phyloP scores from a whole-genome alignment of 2,329 filamentous ascomycete species.

The Leptographium flavum region DNA sequence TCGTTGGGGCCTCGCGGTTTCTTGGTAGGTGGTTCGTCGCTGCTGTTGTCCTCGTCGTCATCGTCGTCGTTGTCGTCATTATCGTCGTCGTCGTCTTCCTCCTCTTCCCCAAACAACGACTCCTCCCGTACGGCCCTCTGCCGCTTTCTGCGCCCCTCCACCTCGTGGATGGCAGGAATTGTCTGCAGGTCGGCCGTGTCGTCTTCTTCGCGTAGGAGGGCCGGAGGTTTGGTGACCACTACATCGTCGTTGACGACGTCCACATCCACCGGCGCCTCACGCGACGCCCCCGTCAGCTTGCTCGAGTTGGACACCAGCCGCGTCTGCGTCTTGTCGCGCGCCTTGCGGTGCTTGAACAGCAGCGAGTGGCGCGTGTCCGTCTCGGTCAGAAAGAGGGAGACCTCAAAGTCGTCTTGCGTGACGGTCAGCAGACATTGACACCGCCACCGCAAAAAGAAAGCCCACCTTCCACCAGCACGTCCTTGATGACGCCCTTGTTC shows the following conservation, averaged over 20 bases:
- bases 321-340: conserved; percentile 41
- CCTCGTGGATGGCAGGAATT: conserved; percentile 8
- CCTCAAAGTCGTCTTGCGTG: conserved; percentile 86
- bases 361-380: conserved; percentile 73
- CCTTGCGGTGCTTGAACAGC: conserved; percentile 71
- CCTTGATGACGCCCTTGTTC: conserved; percentile 67
- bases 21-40: conserved; percentile 19
- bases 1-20: conserved; percentile 19
- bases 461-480: conserved; percentile 67
- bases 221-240: conserved; percentile 20
- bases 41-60: conserved; percentile 15
- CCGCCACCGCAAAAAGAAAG: background rate
- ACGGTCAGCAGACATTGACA: background rate
- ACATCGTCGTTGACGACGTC: conserved; percentile 51
- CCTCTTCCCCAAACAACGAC: conserved; percentile 11
- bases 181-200: conserved; percentile 3
- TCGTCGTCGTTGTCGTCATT: conserved; percentile 16
- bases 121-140: conserved; percentile 16
- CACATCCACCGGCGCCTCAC: conserved; percentile 38
- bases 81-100: conserved; percentile 8
- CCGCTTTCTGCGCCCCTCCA: conserved; percentile 17
- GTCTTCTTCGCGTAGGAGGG: conserved; percentile 31
- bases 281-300: conserved; percentile 43
- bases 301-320: conserved; percentile 47
- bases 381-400: conserved; percentile 85